phyloP scores from a whole-genome alignment of 805 yeast species.

The Pichia scutulata region DNA sequence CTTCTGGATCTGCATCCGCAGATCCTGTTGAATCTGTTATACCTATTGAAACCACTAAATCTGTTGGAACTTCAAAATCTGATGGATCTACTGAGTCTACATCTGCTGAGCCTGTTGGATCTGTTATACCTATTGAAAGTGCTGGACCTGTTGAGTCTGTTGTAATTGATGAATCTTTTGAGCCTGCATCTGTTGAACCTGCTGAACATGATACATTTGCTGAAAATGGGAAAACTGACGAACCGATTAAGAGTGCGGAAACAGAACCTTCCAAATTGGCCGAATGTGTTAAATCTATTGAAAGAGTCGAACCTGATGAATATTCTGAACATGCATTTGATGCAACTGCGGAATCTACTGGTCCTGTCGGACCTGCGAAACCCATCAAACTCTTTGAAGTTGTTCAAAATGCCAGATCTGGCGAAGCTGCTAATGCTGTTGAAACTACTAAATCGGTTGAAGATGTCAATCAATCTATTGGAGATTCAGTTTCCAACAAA shows the following conservation, averaged over 20 bases:
- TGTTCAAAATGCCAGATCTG: no score
- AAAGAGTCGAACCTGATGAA: no score
- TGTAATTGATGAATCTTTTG: neutral
- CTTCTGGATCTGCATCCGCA: neutral
- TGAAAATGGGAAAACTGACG: no score
- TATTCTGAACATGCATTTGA: no score
- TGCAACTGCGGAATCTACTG: no score
- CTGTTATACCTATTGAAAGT: neutral
- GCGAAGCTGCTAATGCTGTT: neutral
- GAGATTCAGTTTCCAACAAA: neutral
- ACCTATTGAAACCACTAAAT: neutral
- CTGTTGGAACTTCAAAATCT: neutral
- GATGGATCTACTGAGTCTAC: neutral
- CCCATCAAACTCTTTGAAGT: no score
- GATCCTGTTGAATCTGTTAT: neutral
- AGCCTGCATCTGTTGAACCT: neutral
- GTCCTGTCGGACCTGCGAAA: no score
- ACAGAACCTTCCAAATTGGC: no score
- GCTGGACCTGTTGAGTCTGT: neutral
- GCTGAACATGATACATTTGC: no score
- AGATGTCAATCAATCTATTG: neutral
- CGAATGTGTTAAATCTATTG: neutral
- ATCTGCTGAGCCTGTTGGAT: neutral
- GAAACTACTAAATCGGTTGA: neutral
- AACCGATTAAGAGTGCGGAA: no score